Conservation (phyloP, 75 land plant species). For the Picea sitchensis region DNA sequence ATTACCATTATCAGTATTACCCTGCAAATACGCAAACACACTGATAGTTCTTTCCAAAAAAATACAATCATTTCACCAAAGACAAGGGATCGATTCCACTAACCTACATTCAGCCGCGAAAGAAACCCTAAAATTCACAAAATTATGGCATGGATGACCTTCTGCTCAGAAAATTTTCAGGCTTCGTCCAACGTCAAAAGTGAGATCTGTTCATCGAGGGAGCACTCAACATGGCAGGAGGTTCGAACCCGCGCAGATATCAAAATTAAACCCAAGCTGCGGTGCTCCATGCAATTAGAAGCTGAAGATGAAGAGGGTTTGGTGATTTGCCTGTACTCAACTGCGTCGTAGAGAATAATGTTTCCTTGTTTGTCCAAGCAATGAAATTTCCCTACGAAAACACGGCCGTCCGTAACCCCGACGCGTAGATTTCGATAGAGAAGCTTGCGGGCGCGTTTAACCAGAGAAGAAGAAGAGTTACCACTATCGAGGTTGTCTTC, state of each 20-base stretch:
- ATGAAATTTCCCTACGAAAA: conserved; percentile 74
- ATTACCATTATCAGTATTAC: too few relatives aligned
- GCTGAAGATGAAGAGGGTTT: conserved; percentile 33
- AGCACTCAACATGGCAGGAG: conserved; percentile 78
- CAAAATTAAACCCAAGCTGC: conserved; percentile 79
- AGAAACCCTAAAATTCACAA: too few relatives aligned
- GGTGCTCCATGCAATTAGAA: conserved; percentile 47
- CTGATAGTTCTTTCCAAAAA: too few relatives aligned
- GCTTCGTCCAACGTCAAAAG: conserved; percentile 35
- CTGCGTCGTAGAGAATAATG: conserved; percentile 83
- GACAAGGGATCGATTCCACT: too few relatives aligned
- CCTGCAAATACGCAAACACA: too few relatives aligned
- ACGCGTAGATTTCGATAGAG: conserved; percentile 62
- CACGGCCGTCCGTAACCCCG: conserved; percentile 75
- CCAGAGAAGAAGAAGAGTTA: too few relatives aligned
- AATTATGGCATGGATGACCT: too few relatives aligned
- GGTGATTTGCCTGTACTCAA: conserved; percentile 60
- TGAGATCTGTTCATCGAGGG: conserved; percentile 67
- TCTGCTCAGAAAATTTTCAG: too few relatives aligned
- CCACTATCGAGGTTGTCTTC: too few relatives aligned
- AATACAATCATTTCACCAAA: too few relatives aligned
- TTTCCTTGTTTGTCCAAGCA: conserved; percentile 98
- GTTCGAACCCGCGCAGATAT: conserved; percentile 74
- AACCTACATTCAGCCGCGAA: too few relatives aligned
- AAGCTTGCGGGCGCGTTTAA: conserved; percentile 35